Evolutionary conservation across 345 rosid genomes (phyloP), one percentile per base, ranked within the genome.

Genomic region (Eucalyptus sideroxylon): DNA sequence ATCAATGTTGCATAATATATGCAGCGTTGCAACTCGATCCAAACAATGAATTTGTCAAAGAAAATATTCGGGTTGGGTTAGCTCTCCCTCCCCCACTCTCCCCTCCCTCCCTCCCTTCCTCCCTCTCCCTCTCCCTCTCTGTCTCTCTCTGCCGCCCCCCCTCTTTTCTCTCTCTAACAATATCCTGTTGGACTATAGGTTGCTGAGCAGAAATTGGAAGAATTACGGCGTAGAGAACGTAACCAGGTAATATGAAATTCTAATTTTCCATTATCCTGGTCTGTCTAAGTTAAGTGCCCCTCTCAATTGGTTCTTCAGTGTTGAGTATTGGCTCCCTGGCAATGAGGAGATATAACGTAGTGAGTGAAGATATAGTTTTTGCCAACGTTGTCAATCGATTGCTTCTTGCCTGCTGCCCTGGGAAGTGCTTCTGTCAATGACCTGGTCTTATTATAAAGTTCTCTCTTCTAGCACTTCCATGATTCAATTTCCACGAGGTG

Each of bases 1-100:
- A 67, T 50, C 51, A 23, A 69, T 67, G 47, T 40, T 51, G 67
- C 19, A 24, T 67, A 45, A n/a, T 69, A 26, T 24, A 30, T 86
- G 40, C 96, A 96, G 99, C 97, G 88, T 94, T 96, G 95, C 94
- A 91, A 89, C 89, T 96, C 93, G 98, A 97, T 92, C 99, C 99
- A 17, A 88, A 93, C 88, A 96, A 95, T 67, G 96, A 94, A 92
- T 90, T 94, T 50, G 94, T 96, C 87, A 96, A 94, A 93, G 99
- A 94, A 93, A 96, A 96, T 87, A 95, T 96, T 90, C 92, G 89
- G 98, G 98, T 96, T 87, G 87, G 94, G 27, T 77, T 77, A 77
- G 45, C 83, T 77, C 45, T 77, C 83, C 89, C 90, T 30, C 89
- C 30, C 40, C 85, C 87, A 30, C 67, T n/a, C 51, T 27, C 34